phyloP scores from a whole-genome alignment of 371 early-diverging fungal genomes.

The Apophysomyces ossiformis region DNA sequence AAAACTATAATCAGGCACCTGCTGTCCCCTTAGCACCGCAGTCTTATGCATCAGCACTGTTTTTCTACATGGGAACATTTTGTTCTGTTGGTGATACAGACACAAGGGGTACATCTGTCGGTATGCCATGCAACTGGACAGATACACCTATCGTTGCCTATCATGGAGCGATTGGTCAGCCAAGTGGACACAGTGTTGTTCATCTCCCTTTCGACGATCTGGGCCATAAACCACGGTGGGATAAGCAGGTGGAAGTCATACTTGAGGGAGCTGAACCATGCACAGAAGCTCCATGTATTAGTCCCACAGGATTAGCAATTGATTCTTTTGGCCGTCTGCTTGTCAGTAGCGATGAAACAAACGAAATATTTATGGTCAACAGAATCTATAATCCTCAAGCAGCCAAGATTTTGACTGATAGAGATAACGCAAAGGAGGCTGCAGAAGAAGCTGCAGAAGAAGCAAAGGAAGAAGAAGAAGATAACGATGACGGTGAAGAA shows the following conservation, averaged over 20 bases:
- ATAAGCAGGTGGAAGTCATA: conserved; percentile 39
- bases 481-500: not conserved
- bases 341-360: conserved; percentile 44
- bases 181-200: conserved; percentile 40
- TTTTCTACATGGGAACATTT: conserved; percentile 47
- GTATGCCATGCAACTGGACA: conserved; percentile 57
- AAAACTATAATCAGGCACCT: conserved; percentile 30
- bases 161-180: conserved; percentile 28
- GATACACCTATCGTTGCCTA: conserved; percentile 49
- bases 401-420: conserved; percentile 37
- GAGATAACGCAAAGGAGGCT: conserved; percentile 14
- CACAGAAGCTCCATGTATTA: conserved; percentile 26
- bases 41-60: conserved; percentile 28
- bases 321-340: conserved; percentile 45
- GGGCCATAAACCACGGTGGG: conserved; percentile 48
- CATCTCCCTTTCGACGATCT: conserved; percentile 49
- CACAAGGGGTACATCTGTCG: conserved; percentile 46
- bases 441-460: conserved; percentile 18
- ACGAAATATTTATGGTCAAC: conserved; percentile 44
- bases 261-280: conserved; percentile 34
- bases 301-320: conserved; percentile 39
- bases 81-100: conserved; percentile 45
- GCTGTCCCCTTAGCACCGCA: conserved; percentile 33
- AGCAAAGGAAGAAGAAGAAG: conserved; percentile 6
- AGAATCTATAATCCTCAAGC: conserved; percentile 40